These are phyloP conservation scores for Suhomyces pyralidae DNA, from an alignment of 805 yeast species.

Conservation along the genomic window DNA sequence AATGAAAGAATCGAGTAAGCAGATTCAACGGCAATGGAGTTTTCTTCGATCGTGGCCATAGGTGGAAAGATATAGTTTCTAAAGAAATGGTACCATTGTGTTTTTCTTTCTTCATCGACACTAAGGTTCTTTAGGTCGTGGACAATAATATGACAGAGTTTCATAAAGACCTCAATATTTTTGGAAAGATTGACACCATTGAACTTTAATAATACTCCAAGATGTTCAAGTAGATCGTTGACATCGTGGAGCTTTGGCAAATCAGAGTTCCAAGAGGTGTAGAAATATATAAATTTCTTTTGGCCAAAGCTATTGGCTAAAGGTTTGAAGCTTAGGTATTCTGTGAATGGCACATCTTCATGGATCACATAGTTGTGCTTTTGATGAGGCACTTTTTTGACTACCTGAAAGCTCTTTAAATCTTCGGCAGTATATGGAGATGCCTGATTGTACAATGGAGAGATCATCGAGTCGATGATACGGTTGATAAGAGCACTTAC, in stretches of 20 bases:
- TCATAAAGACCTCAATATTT: conserved; percentile 47
- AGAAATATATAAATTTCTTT: conserved; percentile 39
- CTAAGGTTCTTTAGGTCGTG: conserved; percentile 28
- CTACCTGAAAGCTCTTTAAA: conserved; percentile 17
- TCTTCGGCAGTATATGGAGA: conserved; percentile 19
- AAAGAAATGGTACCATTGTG: conserved; percentile 54
- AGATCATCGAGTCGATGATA: conserved; percentile 46
- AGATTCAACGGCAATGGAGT: conserved; percentile 59
- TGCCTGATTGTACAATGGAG: conserved; percentile 41
- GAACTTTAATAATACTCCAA: conserved; percentile 49
- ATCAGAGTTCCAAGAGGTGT: conserved; percentile 45
- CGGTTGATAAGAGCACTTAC: conserved; percentile 48
- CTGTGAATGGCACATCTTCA: conserved; percentile 20
- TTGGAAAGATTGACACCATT: conserved; percentile 55
- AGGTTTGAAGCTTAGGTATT: conserved; percentile 32
- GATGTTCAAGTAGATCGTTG: conserved; percentile 46
- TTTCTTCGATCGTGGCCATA: conserved; percentile 49
- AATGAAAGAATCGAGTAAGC: conserved; percentile 52
- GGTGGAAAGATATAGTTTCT: conserved; percentile 68
- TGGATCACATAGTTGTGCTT: conserved; percentile 24
- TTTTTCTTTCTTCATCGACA: conserved; percentile 9
- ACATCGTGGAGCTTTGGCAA: conserved; percentile 36
- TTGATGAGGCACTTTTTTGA: conserved; percentile 20
- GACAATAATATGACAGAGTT: conserved; percentile 59
- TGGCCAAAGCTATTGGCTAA: conserved; percentile 18